Percentiles rank a stretch among this genome's conserved stretches.
Conservation (phyloP, 352 stramenopile species). For the Phytopythium delawarense region DNA sequence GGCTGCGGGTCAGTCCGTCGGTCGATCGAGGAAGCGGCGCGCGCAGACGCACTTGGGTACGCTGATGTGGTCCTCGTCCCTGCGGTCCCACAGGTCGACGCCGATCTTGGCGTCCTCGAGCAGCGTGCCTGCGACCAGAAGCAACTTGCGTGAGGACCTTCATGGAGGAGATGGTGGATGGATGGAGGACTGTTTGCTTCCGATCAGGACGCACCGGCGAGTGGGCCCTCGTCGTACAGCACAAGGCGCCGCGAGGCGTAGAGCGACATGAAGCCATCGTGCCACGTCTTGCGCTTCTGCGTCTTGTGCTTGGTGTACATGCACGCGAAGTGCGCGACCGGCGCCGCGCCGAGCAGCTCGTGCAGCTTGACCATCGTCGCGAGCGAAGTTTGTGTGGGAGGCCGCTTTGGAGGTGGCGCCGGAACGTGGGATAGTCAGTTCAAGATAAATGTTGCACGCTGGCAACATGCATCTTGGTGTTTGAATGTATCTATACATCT, state of each 20-base stretch:
- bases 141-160: neutral
- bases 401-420: too few species aligned
- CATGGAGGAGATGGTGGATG: neutral
- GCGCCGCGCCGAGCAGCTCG: conserved; percentile 40
- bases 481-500: too few species aligned
- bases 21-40: neutral
- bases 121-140: conserved; percentile 30
- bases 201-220: conserved; percentile 18
- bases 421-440: too few species aligned
- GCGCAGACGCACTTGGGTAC: conserved; percentile 40
- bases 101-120: conserved; percentile 59
- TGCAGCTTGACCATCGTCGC: conserved; percentile 43
- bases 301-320: conserved; percentile 90
- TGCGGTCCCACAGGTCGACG: conserved; percentile 46
- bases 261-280: conserved; percentile 69
- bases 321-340: conserved; percentile 58
- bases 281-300: conserved; percentile 80
- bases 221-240: conserved; percentile 50
- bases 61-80: conserved; percentile 56
- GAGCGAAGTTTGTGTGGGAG: too few species aligned
- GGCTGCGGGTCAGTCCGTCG: neutral
- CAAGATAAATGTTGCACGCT: too few species aligned
- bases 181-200: neutral
- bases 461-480: too few species aligned
- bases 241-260: conserved; percentile 49